Percentiles rank a stretch among this genome's conserved stretches.
Evolutionary conservation across 2,329 filamentous ascomycete species (phyloP).

Genomic region (Colletotrichum sp.): DNA sequence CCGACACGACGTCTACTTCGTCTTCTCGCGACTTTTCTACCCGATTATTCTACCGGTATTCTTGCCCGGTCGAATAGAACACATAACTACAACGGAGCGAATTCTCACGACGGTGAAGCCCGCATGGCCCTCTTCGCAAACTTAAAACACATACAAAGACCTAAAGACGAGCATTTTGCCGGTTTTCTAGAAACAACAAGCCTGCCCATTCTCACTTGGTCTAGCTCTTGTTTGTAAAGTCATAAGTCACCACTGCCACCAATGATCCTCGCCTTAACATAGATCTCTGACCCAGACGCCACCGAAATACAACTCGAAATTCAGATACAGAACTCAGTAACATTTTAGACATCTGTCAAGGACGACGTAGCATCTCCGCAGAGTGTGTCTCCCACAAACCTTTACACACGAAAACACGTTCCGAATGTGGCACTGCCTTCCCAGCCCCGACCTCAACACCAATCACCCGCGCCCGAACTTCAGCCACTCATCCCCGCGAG

Average conservation of each 20-base stretch:
- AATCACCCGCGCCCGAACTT: not conserved
- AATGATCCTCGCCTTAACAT: not conserved
- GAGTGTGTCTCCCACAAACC: not conserved
- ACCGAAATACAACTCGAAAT: not conserved
- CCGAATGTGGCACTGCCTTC: not conserved
- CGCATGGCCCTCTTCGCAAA: not conserved
- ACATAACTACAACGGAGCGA: not conserved
- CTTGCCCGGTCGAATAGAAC: not conserved
- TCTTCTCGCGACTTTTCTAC: not conserved
- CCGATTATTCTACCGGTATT: not conserved
- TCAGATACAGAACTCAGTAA: not conserved
- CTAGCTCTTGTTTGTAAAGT: not conserved
- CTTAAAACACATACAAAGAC: not conserved
- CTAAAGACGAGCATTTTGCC: not conserved
- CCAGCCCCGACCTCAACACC: not conserved
- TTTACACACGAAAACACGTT: not conserved
- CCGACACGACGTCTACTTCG: not conserved
- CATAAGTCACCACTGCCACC: not conserved
- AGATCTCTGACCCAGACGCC: not conserved
- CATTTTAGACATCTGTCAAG: not conserved
- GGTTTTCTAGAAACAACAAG: not conserved
- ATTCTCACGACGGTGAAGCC: not conserved
- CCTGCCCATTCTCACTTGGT: not conserved
- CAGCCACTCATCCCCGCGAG: not conserved
- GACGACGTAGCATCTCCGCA: not conserved